A percentile compares a stretch with the other conserved stretches of the same genome.
phyloP scores from a whole-genome alignment of 2,329 filamentous ascomycete species.

The Rutstroemia sp. region DNA sequence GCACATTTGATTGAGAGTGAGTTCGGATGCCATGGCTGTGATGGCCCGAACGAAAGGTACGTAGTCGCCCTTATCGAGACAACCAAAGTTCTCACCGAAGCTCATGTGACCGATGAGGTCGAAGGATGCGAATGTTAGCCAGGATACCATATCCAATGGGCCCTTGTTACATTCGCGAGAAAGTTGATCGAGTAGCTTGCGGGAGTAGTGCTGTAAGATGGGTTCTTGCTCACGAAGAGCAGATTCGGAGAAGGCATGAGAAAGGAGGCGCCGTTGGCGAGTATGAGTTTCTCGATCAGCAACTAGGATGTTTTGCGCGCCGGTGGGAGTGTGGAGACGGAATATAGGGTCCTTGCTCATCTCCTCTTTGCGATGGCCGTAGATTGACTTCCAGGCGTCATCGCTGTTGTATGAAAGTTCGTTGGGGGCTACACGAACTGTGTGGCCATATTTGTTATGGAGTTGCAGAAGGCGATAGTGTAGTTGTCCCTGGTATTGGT shows the following conservation, averaged over 20 bases:
- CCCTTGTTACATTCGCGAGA: not conserved
- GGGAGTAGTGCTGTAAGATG: constrained; percentile 12
- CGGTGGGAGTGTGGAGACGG: not conserved
- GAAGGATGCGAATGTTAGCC: constrained; percentile 12
- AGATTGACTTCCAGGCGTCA: not conserved
- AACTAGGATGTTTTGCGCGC: not conserved
- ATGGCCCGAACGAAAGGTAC: not conserved
- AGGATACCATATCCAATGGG: constrained; percentile 9
- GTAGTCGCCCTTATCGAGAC: not conserved
- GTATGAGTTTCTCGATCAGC: constrained; percentile 15
- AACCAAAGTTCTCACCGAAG: constrained; percentile 12
- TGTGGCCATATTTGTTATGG: constrained; percentile 37
- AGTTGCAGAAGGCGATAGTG: constrained; percentile 18
- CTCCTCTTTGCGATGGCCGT: not conserved
- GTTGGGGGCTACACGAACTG: constrained; percentile 42
- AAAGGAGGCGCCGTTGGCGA: constrained; percentile 22
- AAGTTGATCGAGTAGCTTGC: not conserved
- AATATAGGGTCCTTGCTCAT: not conserved
- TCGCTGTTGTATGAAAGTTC: constrained; percentile 35
- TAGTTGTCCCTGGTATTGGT: not conserved
- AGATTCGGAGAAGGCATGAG: constrained; percentile 26
- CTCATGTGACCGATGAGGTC: constrained; percentile 15
- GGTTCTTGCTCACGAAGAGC: constrained; percentile 27
- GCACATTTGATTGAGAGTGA: not conserved
- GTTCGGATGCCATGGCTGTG: not conserved